Evolutionary conservation across 2,329 filamentous ascomycete genomes (phyloP).

Genomic region (Microdochium paspali): DNA sequence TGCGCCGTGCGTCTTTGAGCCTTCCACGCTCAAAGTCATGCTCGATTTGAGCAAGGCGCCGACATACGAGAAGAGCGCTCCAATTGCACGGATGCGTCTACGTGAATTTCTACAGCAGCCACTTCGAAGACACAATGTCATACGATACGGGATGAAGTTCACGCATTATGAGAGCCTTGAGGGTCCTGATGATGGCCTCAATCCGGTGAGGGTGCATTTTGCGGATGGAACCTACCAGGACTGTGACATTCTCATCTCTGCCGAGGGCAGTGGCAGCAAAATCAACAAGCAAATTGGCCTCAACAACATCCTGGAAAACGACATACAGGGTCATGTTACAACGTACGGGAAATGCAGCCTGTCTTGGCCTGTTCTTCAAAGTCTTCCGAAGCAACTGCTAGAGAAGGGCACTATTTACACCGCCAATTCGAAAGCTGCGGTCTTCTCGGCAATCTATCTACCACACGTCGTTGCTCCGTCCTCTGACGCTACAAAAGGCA

Average conservation of each 20-base stretch:
- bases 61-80: conserved; percentile 9
- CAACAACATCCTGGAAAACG: conserved; percentile 4
- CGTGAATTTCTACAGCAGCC: conserved; percentile 7
- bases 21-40: neutral
- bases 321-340: neutral
- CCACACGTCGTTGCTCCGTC: neutral
- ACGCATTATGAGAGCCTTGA: conserved; percentile 5
- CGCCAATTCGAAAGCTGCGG: neutral
- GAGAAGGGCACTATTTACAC: conserved; percentile 3
- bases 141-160: conserved; percentile 8
- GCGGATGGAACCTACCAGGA: conserved; percentile 6
- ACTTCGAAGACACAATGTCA: conserved; percentile 2
- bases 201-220: conserved; percentile 3
- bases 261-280: conserved; percentile 5
- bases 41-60: conserved; percentile 8
- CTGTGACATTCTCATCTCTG: conserved; percentile 10
- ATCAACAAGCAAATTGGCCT: conserved; percentile 4
- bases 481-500: neutral
- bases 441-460: conserved; percentile 6
- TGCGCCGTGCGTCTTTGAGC: conserved; percentile 6
- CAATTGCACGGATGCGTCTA: conserved; percentile 8
- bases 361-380: conserved; percentile 1
- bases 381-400: conserved; percentile 3
- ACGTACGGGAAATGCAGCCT: conserved; percentile 4
- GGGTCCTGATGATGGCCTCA: neutral